Evolutionary conservation across 2,329 filamentous ascomycete species (phyloP), one percentile per base, ranked within the genome.

Genomic region (Sarocladium oryzae): DNA sequence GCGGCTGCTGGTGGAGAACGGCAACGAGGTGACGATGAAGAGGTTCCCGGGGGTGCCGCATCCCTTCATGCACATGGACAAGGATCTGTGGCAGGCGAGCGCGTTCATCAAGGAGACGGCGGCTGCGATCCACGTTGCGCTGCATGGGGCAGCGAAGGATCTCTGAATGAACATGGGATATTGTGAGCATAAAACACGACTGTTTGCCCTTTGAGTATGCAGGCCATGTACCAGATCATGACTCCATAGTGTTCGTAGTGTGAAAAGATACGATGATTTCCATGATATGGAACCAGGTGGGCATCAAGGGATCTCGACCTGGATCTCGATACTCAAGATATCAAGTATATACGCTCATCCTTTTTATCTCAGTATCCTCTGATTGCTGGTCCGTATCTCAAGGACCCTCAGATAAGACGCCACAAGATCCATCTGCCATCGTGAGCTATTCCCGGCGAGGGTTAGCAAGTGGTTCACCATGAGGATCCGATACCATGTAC

Each of bases 61-160:
- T 54, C 69, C 69, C 0, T 76, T 76, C 56, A 71, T 73, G 70
- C 70, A 74, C 56, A 73, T 74, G 71, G 69, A 67, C 45, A 62
- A 61, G 55, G 57, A 62, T 53, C 55, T 67, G 35, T 63, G 61
- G 64, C 65, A 67, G 57, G 65, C 61, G 5, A 57, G 58, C 7
- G 60, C 66, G n/a, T 66, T 65, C 30, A 67, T 67, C 37, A 55
- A 62, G n/a, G 55, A 53, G 51, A 67, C 59, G 13, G 63, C 63
- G 11, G 58, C 56, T 40, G 63, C 60, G 20, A 60, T 67, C 49
- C 58, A 63, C 7, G 48, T 60, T 21, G 62, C 61, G 11, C 10
- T 43, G 15, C 40, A 43, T 28, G 40, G 23, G 10, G 7, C 23
- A 20, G 16, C 8, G 16, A 40, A 13, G 13, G 16, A 8, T 16